Evolutionary conservation across 2,329 filamentous ascomycete species (phyloP).

Genomic region (Colletotrichum sojae): DNA sequence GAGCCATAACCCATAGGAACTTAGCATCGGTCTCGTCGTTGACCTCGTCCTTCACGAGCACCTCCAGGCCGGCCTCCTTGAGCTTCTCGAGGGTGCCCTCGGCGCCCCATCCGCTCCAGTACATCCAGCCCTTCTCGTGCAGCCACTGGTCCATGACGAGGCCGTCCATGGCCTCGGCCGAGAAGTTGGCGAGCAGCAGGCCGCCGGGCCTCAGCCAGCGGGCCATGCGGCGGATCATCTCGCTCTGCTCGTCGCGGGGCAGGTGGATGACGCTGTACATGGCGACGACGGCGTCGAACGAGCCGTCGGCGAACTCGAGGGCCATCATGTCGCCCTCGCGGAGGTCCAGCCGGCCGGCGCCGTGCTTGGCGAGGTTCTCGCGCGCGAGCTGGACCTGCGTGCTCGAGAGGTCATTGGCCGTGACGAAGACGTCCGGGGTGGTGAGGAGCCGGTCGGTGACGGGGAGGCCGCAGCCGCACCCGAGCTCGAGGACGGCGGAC

Average conservation of each 20-base stretch:
- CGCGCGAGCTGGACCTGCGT: slow-evolving; percentile 51
- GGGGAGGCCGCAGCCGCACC: slow-evolving; percentile 58
- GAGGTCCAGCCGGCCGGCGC: slow-evolving; percentile 45
- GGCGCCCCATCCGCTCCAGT: slow-evolving; percentile 57
- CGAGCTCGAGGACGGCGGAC: slow-evolving; percentile 55
- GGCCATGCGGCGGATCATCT: slow-evolving; percentile 59
- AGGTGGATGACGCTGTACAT: slow-evolving; percentile 71
- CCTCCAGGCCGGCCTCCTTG: slow-evolving; percentile 50
- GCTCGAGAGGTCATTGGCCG: slow-evolving; percentile 59
- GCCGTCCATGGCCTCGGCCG: slow-evolving; percentile 47
- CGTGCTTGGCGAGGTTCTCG: slow-evolving; percentile 38
- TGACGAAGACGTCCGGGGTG: slow-evolving; percentile 44
- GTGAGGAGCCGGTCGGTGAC: slow-evolving; percentile 52
- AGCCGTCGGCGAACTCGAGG: slow-evolving; percentile 48
- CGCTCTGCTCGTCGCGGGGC: slow-evolving; percentile 63
- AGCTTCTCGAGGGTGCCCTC: slow-evolving; percentile 51
- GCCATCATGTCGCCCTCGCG: slow-evolving; percentile 56
- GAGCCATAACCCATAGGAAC: slow-evolving; percentile 59
- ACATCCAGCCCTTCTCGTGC: slow-evolving; percentile 59
- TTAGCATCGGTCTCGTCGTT: slow-evolving; percentile 49
- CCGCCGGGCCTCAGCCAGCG: slow-evolving; percentile 68
- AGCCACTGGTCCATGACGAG: slow-evolving; percentile 55
- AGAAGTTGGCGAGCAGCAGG: slow-evolving; percentile 63
- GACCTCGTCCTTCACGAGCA: slow-evolving; percentile 49
- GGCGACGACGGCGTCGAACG: slow-evolving; percentile 64